Evolutionary conservation across 2,329 filamentous ascomycete genomes (phyloP).

Genomic region (Phyllosticta capitalensis): DNA sequence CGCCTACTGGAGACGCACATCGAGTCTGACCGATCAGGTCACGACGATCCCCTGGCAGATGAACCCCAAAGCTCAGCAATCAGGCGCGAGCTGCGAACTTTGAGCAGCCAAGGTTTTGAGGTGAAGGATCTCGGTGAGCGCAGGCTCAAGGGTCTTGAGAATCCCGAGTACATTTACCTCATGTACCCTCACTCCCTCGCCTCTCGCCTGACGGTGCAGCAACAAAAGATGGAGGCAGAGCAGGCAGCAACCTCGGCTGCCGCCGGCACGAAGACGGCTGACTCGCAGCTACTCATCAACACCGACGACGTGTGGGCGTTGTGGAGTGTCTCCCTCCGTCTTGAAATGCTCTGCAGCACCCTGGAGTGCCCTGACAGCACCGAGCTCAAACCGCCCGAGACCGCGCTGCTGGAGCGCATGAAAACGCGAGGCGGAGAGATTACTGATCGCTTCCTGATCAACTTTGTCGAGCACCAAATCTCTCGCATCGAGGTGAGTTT

Average conservation of each 20-base stretch:
- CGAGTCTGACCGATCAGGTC: slow-evolving; percentile 65
- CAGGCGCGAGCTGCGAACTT: slow-evolving; percentile 73
- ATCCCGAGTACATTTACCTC: slow-evolving; percentile 89
- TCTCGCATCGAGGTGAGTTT: slow-evolving; percentile 80
- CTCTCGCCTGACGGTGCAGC: slow-evolving; percentile 66
- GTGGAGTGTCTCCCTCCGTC: slow-evolving; percentile 77
- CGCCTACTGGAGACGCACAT: slow-evolving; percentile 82
- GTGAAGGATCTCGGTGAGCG: slow-evolving; percentile 93
- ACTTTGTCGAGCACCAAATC: slow-evolving; percentile 90
- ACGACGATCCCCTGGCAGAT: slow-evolving; percentile 66
- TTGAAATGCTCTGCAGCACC: slow-evolving; percentile 87
- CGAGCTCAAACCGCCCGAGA: slow-evolving; percentile 68
- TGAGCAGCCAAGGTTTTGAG: slow-evolving; percentile 88
- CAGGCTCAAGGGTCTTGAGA: slow-evolving; percentile 93
- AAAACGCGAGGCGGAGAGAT: slow-evolving; percentile 70
- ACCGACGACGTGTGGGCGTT: slow-evolving; percentile 79
- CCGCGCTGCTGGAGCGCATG: slow-evolving; percentile 67
- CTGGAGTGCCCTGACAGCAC: slow-evolving; percentile 61
- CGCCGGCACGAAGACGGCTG: slow-evolving; percentile 52
- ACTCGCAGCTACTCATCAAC: slow-evolving; percentile 65
- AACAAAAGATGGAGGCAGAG: slow-evolving; percentile 39
- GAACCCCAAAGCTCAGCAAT: slow-evolving; percentile 68
- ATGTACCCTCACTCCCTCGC: slow-evolving; percentile 86
- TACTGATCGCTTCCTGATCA: slow-evolving; percentile 77
- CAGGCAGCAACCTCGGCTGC: slow-evolving; percentile 36